Conservation (phyloP, 495 filamentous ascomycete genomes). For the Talaromyces stipitatus region DNA sequence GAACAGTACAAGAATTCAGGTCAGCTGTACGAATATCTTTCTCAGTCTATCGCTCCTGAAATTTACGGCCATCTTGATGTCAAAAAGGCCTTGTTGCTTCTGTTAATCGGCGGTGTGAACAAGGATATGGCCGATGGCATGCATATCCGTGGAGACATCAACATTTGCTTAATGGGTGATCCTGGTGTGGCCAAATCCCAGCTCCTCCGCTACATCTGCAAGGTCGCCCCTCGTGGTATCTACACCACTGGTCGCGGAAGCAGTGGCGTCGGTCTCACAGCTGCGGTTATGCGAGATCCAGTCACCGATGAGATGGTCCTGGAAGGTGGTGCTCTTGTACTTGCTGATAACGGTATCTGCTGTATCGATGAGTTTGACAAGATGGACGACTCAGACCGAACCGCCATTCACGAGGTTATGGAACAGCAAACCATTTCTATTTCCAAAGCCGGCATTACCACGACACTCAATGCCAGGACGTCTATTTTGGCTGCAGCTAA, state of each 20-base stretch:
- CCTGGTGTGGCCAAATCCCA: conserved; percentile 99
- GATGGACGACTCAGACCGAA: conserved; percentile 95
- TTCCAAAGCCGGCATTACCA: conserved; percentile 95
- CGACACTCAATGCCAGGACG: conserved; percentile 89
- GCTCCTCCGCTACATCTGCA: conserved; percentile 94
- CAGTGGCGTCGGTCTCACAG: conserved; percentile 94
- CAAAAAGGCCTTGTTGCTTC: conserved; percentile 91
- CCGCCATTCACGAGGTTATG: conserved; percentile 99
- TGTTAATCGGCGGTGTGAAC: conserved; percentile 91
- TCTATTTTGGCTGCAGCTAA: conserved; percentile 98
- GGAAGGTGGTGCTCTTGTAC: conserved; percentile 89
- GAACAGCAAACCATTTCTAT: conserved; percentile 99
- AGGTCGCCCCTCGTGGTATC: conserved; percentile 92
- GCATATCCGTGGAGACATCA: conserved; percentile 97
- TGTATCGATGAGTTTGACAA: conserved; percentile 99
- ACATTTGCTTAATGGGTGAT: conserved; percentile 98
- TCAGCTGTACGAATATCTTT: conserved; percentile 88
- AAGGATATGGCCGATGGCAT: conserved; percentile 98
- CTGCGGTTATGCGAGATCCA: conserved; percentile 96
- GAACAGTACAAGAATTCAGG: conserved; percentile 72
- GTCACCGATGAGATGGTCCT: conserved; percentile 99
- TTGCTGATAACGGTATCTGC: conserved; percentile 97
- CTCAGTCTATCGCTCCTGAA: conserved; percentile 93
- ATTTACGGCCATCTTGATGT: conserved; percentile 96
- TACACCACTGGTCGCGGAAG: conserved; percentile 96